Base-by-base conservation (phyloP, 768 basidiomycete species). In the Leccinum imitatum region DNA sequence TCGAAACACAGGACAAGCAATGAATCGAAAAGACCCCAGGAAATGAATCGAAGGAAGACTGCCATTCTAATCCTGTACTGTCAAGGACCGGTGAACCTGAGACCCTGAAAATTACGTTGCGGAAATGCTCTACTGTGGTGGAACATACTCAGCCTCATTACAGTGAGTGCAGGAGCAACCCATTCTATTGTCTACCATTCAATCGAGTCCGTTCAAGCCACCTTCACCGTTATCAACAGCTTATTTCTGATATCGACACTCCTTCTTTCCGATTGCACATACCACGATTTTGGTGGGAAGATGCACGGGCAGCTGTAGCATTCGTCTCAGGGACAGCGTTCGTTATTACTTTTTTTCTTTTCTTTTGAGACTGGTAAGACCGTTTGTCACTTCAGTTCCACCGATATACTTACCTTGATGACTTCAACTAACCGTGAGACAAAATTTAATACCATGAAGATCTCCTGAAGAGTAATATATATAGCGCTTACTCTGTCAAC, bases 281-380 rank as follows among this genome's bases (percentile, higher is more conserved):
- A 54, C 58, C 47, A 44, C 21, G 59, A 30, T 62, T 67, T 44
- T 68, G 69, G 66, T 69, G 69, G 69, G 63, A 70, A 33, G 33
- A 33, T 33, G 13, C 33, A 33, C 13, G 13, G 33, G 33, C 13
- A 33, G 13, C 33, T 33, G 47, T 25, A 23, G 47, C 23, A 6
- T 21, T 48, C 13, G 21, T 25, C 47, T 48, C 6, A 2, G 47
- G 47, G 6, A 25, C 47, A 23, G 23, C 47, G 14, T 48, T 48
- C 21, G 13, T 23, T 5, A 25, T 15, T 25, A 7, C 21, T 25
- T 19, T 6, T 7, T 21, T 48, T 23, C 6, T 3, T 30, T 48
- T 13, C 13, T 48, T 6, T 4, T 48, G 6, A 48, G 23, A 25
- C 13, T 21, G 47, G 47, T 23, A 25, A 23, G 7, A 9, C 13